Conservation (phyloP, 2,329 filamentous ascomycete species). For the Penicillium sp. region DNA sequence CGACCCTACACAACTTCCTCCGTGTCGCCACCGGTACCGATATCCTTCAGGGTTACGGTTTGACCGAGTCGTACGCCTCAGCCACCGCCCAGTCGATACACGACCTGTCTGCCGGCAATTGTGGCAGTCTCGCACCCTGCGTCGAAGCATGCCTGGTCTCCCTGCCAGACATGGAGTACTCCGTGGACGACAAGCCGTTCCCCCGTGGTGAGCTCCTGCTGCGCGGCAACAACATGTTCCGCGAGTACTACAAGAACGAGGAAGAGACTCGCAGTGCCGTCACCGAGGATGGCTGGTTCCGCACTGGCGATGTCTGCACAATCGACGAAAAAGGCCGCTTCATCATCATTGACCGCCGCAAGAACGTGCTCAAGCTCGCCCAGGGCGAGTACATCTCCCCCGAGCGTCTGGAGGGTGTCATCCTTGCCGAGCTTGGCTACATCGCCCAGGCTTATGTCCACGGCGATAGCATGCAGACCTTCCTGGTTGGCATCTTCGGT, state of each 20-base stretch:
- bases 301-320: constrained; percentile 85
- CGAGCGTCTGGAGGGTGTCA: constrained; percentile 94
- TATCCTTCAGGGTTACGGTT: constrained; percentile 84
- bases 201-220: constrained; percentile 88
- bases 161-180: constrained; percentile 92
- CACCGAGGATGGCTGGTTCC: constrained; percentile 92
- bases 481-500: constrained; percentile 82
- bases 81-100: constrained; percentile 65
- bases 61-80: constrained; percentile 89
- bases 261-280: constrained; percentile 82
- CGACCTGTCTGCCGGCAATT: constrained; percentile 77
- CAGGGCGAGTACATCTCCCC: constrained; percentile 98
- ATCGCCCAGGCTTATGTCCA: constrained; percentile 84
- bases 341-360: constrained; percentile 91
- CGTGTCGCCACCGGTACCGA: constrained; percentile 75
- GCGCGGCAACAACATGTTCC: constrained; percentile 76
- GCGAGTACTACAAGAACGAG: constrained; percentile 84
- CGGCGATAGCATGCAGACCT: constrained; percentile 78
- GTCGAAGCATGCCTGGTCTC: constrained; percentile 78
- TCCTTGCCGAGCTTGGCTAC: constrained; percentile 75
- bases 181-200: constrained; percentile 78
- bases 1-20: constrained; percentile 82
- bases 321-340: constrained; percentile 84
- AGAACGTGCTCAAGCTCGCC: constrained; percentile 98
- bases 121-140: constrained; percentile 67